A percentile compares a stretch with the other conserved stretches of the same genome.
phyloP scores from a whole-genome alignment of 2,329 filamentous ascomycete species.

The Rhinocladiella similis region DNA sequence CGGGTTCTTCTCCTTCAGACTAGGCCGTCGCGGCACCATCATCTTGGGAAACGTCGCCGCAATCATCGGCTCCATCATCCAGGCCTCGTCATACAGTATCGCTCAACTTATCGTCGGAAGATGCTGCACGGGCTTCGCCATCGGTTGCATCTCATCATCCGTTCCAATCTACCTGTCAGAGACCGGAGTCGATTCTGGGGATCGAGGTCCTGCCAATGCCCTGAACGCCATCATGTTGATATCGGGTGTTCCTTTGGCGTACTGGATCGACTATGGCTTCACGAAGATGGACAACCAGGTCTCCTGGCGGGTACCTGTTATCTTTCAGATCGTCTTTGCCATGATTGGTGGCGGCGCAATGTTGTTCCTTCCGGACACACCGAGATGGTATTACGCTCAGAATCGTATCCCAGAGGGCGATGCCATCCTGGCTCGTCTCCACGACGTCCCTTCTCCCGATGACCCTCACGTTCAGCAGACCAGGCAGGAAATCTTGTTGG shows the following conservation, averaged over 20 bases:
- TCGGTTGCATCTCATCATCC: constrained; percentile 34
- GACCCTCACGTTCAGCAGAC: constrained; percentile 23
- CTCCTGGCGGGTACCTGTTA: constrained; percentile 35
- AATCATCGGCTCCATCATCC: constrained; percentile 35
- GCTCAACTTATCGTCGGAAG: constrained; percentile 31
- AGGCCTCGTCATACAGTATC: constrained; percentile 30
- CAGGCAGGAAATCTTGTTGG: constrained; percentile 29
- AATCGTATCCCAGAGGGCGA: constrained; percentile 30
- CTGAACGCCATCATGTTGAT: constrained; percentile 35
- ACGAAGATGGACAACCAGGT: constrained; percentile 31
- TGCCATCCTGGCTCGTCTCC: constrained; percentile 28
- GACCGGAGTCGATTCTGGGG: constrained; percentile 31
- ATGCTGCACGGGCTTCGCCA: constrained; percentile 32
- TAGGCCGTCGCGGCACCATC: constrained; percentile 34
- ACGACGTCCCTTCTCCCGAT: constrained; percentile 14
- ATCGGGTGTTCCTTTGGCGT: constrained; percentile 32
- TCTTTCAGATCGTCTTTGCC: constrained; percentile 33
- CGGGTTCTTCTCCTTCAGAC: constrained; percentile 27
- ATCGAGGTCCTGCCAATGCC: constrained; percentile 31
- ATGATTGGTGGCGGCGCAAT: constrained; percentile 26
- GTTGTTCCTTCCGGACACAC: constrained; percentile 30
- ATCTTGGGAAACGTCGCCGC: constrained; percentile 31
- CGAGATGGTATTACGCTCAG: constrained; percentile 34
- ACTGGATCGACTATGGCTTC: constrained; percentile 39
- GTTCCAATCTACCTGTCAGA: constrained; percentile 36